Evolutionary conservation across 208 protist species (phyloP), one percentile per base, ranked within the genome.

Genomic region (Acanthamoeba quina): DNA sequence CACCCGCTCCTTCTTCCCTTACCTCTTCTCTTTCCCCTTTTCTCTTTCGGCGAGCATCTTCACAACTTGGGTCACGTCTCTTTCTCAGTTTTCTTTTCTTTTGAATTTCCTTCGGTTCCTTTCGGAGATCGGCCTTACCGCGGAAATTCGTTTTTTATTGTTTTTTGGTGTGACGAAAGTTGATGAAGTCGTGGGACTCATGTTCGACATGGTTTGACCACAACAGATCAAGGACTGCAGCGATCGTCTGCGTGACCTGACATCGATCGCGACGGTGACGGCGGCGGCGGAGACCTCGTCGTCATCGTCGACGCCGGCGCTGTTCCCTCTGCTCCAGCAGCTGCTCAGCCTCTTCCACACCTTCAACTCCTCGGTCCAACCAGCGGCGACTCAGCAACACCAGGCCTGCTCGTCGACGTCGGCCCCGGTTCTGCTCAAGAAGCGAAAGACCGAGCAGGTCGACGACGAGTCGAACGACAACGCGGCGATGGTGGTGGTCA

Each of bases 311-410:
- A 78, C 70, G 70, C 70, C 70, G 15, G 70, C 70, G 19, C 41
- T 78, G 70, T 78, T 78, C 21, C 70, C 70, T 6, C 70, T 78
- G 19, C 70, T 78, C 70, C 70, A 78, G 70, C 70, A 78, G 70
- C 70, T 78, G 70, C 37, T 78, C 34, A 49, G 70, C 37, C 70
- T 78, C 70, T 78, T 78, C 70, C 70, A 78, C 70, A 78, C 70
- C 5, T 78, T 78, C 70, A 78, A 78, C 37, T 21, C 70, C 19
- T 41, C 70, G 2, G 37, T 78, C 15, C 70, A 78, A 17, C 37
- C 34, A 49, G 26, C 29, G 21, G 37, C 19, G 34, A 21, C 52
- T 10, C 52, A 56, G 52, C 52, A 56, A 10, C 52, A 7, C 17
- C 52, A 56, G 52, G 1, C 52, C 37, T 41, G 37, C 37, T 41